These are phyloP conservation scores for Xerophyta viscosa DNA, from an alignment of 106 monocot genomes.

Conservation along the genomic window DNA sequence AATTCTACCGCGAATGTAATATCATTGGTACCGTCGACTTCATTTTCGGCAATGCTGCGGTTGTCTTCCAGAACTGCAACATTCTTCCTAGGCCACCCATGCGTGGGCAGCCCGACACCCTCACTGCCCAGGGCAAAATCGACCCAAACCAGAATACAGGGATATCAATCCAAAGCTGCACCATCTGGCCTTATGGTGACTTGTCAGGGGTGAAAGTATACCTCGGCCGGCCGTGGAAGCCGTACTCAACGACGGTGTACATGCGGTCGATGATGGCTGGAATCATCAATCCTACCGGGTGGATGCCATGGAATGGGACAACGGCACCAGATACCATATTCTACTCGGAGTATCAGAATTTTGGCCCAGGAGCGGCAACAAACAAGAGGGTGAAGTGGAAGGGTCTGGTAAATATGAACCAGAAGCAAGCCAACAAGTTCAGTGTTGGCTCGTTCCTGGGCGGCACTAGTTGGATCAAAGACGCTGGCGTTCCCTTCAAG, in stretches of 20 bases:
- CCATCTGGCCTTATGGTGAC: not conserved
- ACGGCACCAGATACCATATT: slow-evolving; percentile 12
- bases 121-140: not conserved
- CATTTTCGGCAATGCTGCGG: slow-evolving; percentile 65
- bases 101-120: not conserved
- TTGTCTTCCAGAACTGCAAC: not conserved
- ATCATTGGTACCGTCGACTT: slow-evolving; percentile 84
- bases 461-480: not conserved
- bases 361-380: slow-evolving; percentile 5
- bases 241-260: slow-evolving; percentile 15
- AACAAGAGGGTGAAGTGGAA: slow-evolving; percentile 12
- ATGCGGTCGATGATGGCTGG: not conserved
- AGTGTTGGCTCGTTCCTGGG: slow-evolving; percentile 15
- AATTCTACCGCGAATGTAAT: slow-evolving; percentile 85
- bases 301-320: slow-evolving; percentile 8
- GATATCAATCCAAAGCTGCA: not conserved
- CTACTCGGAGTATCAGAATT: slow-evolving; percentile 14
- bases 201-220: not conserved
- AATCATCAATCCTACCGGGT: slow-evolving; percentile 9
- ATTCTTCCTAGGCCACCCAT: not conserved
- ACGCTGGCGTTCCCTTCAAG: not conserved
- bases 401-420: slow-evolving; percentile 6
- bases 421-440: slow-evolving; percentile 6
- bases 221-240: slow-evolving; percentile 18
- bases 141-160: slow-evolving; percentile 1